Conservation (phyloP, 306 rosid species). For the Malus orientalis region DNA sequence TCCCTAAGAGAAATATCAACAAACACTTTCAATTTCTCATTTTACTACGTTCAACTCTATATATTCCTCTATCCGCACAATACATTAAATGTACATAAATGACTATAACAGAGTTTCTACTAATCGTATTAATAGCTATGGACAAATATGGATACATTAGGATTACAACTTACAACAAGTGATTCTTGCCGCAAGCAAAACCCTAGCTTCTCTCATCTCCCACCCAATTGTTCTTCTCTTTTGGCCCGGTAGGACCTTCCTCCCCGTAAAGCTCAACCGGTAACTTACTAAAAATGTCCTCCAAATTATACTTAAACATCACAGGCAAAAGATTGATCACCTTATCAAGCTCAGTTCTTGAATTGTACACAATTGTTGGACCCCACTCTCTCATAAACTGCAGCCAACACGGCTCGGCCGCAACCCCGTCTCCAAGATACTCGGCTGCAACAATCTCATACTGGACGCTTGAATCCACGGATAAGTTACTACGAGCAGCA, state of each 20-base stretch:
- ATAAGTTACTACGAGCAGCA: constrained; percentile 24
- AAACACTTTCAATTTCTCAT: too few species aligned
- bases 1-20: too few species aligned
- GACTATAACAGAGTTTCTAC: too few species aligned
- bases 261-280: constrained; percentile 47
- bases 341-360: constrained; percentile 36
- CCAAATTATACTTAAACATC: constrained; percentile 18
- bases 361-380: constrained; percentile 42
- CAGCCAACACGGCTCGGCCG: constrained; percentile 46
- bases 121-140: not conserved
- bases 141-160: not conserved
- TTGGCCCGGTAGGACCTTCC: constrained; percentile 68
- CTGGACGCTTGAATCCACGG: constrained; percentile 36
- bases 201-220: constrained; percentile 45
- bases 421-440: constrained; percentile 34
- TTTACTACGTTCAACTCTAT: too few species aligned
- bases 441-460: constrained; percentile 45
- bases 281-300: constrained; percentile 24
- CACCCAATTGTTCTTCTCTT: constrained; percentile 55
- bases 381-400: constrained; percentile 58
- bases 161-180: not conserved
- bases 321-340: constrained; percentile 27
- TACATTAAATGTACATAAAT: too few species aligned
- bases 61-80: too few species aligned
- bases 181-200: not conserved